phyloP scores from a whole-genome alignment of 169 alveolate genomes.

The Cryptosporidium parvum region DNA sequence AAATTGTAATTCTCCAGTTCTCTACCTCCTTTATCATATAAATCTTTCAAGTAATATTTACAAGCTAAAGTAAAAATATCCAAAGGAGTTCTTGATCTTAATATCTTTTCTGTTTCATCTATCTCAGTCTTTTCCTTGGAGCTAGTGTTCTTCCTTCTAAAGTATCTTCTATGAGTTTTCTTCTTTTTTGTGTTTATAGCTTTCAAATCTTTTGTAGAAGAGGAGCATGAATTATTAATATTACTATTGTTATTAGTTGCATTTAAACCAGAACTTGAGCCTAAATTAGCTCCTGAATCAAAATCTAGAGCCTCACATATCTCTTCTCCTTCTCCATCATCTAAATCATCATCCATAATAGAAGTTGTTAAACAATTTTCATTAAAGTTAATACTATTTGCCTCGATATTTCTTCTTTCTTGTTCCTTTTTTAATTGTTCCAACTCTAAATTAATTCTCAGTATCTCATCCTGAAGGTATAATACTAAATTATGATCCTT shows the following conservation, averaged over 20 bases:
- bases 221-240: not conserved
- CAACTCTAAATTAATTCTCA: slow-evolving; percentile 28
- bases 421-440: slow-evolving; percentile 23
- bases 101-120: slow-evolving; percentile 48
- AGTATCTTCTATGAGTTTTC: slow-evolving; percentile 41
- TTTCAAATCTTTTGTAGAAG: slow-evolving; percentile 18
- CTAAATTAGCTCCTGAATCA: not conserved
- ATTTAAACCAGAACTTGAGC: not conserved
- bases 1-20: not conserved
- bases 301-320: slow-evolving; percentile 4
- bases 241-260: too few relatives aligned
- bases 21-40: not conserved
- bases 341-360: slow-evolving; percentile 49
- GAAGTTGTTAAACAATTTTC: slow-evolving; percentile 8
- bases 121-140: slow-evolving; percentile 46
- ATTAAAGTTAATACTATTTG: not conserved
- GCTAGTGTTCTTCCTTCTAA: slow-evolving; percentile 46
- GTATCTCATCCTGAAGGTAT: slow-evolving; percentile 49
- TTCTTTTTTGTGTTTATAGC: slow-evolving; percentile 3
- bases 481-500: not conserved
- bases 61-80: slow-evolving; percentile 47
- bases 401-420: not conserved
- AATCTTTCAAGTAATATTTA: slow-evolving; percentile 25
- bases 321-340: slow-evolving; percentile 14
- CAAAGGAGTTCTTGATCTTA: slow-evolving; percentile 64